Base-by-base conservation (phyloP, 2,329 filamentous ascomycete species). In the Sphaerulina musiva region DNA sequence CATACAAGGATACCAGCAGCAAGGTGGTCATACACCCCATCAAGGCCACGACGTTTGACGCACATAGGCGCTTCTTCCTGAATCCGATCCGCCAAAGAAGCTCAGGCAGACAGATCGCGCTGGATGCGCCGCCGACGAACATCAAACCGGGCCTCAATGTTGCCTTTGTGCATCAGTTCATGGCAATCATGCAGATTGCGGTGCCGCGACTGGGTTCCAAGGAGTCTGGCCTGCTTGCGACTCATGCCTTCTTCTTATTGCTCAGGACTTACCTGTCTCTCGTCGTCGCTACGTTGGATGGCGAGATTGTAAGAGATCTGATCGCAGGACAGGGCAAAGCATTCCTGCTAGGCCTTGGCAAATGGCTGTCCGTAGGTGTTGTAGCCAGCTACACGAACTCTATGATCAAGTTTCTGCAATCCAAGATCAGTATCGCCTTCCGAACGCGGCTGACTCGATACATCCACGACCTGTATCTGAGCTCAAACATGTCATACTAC, bases 391-490 rank as follows among this genome's bases (percentile, higher is more conserved):
- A 98, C 68, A 96, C 92, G 48, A 98, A 98, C 71, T 90, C 92
- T 51, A 96, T 95, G 87, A 98, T 98, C 78, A 97, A 97, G 72
- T 98, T 88, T 73, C 80, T 98, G 59, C 92, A 98, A 72, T 92
- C 89, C 48, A 98, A 98, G 75, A 90, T 98, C 51, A 95, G 92
- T 6, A 98, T 98, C 62, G 92, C 95, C 34, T 98, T 98, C 79
- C 85, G 93, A 41, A 98, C 93, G 4, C 83, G 93, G 9, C 78
- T 98, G 11, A 98, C 93, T 1, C 80, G 93, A 63, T 98, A 98
- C 70, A 95, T 98, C 51, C 93, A 98, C 72, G 93, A 98, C 66
- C 76, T 98, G 7, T 98, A 98, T 66, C 80, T 98, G 12, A 95
- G 95, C 69, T 87, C 95, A 53, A 90, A 93, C 63, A 81, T 95